These are phyloP conservation scores for Kwoniella botswanensis DNA, from an alignment of 768 basidiomycete species.

Conservation along the genomic window DNA sequence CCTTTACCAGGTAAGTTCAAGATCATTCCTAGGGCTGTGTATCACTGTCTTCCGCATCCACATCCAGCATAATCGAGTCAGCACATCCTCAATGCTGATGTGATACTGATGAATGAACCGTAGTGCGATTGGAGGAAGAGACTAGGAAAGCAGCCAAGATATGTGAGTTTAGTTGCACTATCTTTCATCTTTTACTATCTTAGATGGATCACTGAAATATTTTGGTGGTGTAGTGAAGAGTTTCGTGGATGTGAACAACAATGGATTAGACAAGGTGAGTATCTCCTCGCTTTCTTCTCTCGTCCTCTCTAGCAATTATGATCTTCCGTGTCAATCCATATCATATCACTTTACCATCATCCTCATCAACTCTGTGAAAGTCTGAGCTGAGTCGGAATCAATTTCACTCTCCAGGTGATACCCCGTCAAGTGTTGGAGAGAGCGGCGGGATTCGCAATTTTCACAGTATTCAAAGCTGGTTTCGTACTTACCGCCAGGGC, in stretches of 20 bases:
- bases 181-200: not conserved
- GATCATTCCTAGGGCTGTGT: not conserved
- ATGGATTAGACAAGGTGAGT: conserved; percentile 77
- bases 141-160: conserved; percentile 87
- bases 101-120: not conserved
- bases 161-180: conserved; percentile 62
- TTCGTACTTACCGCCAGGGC: conserved; percentile 77
- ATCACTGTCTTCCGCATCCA: too few relatives aligned
- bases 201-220: not conserved
- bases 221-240: conserved; percentile 67
- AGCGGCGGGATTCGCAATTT: conserved; percentile 74
- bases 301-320: not conserved
- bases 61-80: too few relatives aligned
- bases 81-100: not conserved
- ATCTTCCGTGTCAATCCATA: conserved; percentile 2
- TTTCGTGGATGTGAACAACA: conserved; percentile 79
- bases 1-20: conserved; percentile 34
- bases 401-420: conserved; percentile 61
- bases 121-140: conserved; percentile 74
- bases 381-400: not conserved
- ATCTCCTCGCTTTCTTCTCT: not conserved
- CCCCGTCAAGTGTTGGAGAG: conserved; percentile 66
- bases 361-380: not conserved
- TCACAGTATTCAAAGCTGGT: conserved; percentile 60
- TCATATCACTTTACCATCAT: not conserved